Evolutionary conservation across 2,329 filamentous ascomycete genomes (phyloP).

Genomic region (Neurospora sp.): DNA sequence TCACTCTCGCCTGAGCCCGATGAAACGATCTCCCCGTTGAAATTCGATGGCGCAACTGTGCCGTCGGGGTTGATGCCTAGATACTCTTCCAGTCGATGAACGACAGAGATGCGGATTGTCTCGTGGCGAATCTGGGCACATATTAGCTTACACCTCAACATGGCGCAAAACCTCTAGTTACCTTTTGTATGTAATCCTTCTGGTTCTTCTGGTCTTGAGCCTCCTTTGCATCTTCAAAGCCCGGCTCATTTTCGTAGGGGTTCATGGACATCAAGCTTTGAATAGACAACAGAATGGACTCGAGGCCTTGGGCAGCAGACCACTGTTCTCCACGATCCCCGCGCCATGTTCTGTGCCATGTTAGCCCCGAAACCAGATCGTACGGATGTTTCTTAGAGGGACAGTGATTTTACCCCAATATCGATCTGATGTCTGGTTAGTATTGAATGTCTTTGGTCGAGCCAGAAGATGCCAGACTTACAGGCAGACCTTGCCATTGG

Average conservation of each 20-base stretch:
- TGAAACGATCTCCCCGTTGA: conserved; percentile 24
- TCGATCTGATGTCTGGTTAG: conserved; percentile 50
- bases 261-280: conserved; percentile 92
- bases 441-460: neutral
- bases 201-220: conserved; percentile 63
- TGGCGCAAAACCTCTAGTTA: conserved; percentile 23
- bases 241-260: conserved; percentile 93
- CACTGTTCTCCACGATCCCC: conserved; percentile 87
- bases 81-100: conserved; percentile 74
- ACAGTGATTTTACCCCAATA: conserved; percentile 57
- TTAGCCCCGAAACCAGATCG: conserved; percentile 15
- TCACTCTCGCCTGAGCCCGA: conserved; percentile 29
- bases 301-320: conserved; percentile 91
- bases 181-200: conserved; percentile 70
- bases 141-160: conserved; percentile 7
- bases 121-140: conserved; percentile 72
- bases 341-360: conserved; percentile 71
- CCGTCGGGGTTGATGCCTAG: conserved; percentile 53
- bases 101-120: conserved; percentile 74
- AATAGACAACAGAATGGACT: conserved; percentile 90
- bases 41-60: conserved; percentile 24
- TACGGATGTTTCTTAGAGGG: conserved; percentile 6
- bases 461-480: conserved; percentile 35
- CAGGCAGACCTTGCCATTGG: conserved; percentile 84
- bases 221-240: conserved; percentile 69